phyloP scores from a whole-genome alignment of 2,329 filamentous ascomycete species.

The Magnaporthiopsis incrustans region DNA sequence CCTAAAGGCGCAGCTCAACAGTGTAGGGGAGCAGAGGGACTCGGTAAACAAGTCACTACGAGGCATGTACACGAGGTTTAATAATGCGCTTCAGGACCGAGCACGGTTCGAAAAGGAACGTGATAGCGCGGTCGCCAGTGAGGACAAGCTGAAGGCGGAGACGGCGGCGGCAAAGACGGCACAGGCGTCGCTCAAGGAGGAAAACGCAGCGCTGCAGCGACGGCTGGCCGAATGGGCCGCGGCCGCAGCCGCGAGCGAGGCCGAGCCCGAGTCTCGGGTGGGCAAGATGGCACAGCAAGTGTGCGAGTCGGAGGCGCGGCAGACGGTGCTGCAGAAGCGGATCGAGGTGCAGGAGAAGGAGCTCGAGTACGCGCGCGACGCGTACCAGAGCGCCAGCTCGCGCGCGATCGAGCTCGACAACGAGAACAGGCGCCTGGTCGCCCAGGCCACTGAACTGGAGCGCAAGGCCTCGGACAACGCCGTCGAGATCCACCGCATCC shows the following conservation, averaged over 20 bases:
- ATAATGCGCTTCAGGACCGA: conserved; percentile 43
- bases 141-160: conserved; percentile 24
- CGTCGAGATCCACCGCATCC: conserved; percentile 35
- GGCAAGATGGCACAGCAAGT: conserved; percentile 33
- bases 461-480: conserved; percentile 37
- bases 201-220: conserved; percentile 27
- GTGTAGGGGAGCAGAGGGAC: conserved; percentile 36
- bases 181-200: conserved; percentile 28
- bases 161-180: conserved; percentile 29
- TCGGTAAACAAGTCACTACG: conserved; percentile 36
- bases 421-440: conserved; percentile 39
- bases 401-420: conserved; percentile 33
- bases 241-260: conserved; percentile 25
- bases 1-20: conserved; percentile 29
- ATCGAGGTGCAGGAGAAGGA: conserved; percentile 31
- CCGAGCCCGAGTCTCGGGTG: conserved; percentile 30
- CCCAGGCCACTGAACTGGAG: conserved; percentile 30
- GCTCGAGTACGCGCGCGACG: conserved; percentile 46
- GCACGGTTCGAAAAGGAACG: conserved; percentile 38
- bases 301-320: conserved; percentile 29
- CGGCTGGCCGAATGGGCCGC: conserved; percentile 27
- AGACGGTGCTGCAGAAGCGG: conserved; percentile 31
- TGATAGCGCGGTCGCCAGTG: conserved; percentile 21
- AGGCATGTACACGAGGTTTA: conserved; percentile 37
- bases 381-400: conserved; percentile 52